Evolutionary conservation across 2,329 filamentous ascomycete species (phyloP), one percentile per base, ranked within the genome.

Genomic region (Biscogniauxia marginata): DNA sequence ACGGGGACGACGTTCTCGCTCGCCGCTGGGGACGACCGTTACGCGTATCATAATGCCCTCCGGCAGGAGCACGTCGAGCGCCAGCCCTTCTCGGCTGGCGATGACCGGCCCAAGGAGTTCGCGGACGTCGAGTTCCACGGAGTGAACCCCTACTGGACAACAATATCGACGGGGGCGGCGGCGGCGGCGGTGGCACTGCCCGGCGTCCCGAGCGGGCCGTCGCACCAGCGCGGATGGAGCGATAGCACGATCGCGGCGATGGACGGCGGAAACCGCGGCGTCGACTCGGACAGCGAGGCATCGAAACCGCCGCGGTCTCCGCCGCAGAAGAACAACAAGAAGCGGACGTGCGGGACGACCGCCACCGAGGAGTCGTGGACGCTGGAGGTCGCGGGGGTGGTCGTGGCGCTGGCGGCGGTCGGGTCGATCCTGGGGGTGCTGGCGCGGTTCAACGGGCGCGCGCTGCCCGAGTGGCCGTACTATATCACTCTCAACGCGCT

Each of bases 401-500:
- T 63, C 0, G 43, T 71, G 25, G 60, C 70, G 9, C 46, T 69
- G 1, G 62, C 58, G 1, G 67, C 70, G 7, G 58, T 71, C 9
- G 67, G 62, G 0, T 57, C 64, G 43, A 69, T 71, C 45, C 59
- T 71, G 25, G 70, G 64, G 7, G 58, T 73, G 2, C 60, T 72
- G 13, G 69, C 65, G 1, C 61, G 59, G 21, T 72, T 67, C 52
- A 65, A 71, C 43, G 62, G 63, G 1, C 65, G 54, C 18, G 59
- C 67, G 1, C 57, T 73, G 8, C 60, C 64, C 1, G 65, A 65
- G 11, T 72, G 70, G 70, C 67, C 67, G 3, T 70, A 68, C 47
- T 64, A 63, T 30, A 67, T 72, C 53, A 72, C 70, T 1, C 62
- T 71, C 50, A 73, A 71, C 56, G 66, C 70, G 7, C 54, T 69